Evolutionary conservation across 441 rosid genomes (phyloP), one percentile per base, ranked within the genome.

Genomic region (Adansonia rubrostipa): DNA sequence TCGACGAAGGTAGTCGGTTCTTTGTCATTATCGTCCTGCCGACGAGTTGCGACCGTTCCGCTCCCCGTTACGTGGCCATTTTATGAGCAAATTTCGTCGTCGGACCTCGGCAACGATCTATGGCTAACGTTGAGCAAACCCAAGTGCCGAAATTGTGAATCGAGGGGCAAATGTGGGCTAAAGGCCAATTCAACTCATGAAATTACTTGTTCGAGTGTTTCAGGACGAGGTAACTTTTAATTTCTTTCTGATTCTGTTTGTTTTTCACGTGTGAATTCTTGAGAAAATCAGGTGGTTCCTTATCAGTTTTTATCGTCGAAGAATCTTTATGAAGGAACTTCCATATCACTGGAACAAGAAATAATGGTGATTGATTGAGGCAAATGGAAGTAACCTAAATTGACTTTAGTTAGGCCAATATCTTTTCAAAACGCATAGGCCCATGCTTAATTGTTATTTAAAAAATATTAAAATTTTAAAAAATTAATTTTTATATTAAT

Each of bases 31-130:
- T 58, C 76, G 5, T 83, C 88, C 0, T 94, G 98, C 77, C 56
- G 56, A 19, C 9, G 63, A 0, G 72, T 87, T 82, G 78, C 80
- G 19, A 61, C 70, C 3, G 88, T 86, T 58, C 56, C 75, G 6
- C 90, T 89, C 71, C 97, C 96, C 0, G 91, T 89, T 42, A 76
- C 79, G 11, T 81, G 88, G 90, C 89, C 92, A 65, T 89, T 88
- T 79, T 82, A 80, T 42, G 88, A 88, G 77, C 85, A 87, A 72
- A 78, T 86, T 24, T 33, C 22, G 77, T 84, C 89, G 57, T 88
- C 92, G 36, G 89, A 91, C 73, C 83, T 94, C 47, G 85, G 87
- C 58, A 81, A 82, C 7, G 76, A 84, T 83, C 92, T 92, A 45
- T 80, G 85, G 82, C 88, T 94, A 13, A 81, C 80, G 0, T 94